These are phyloP conservation scores for Metroxylon sagu DNA, from an alignment of 176 grass and related monocot genomes.

Conservation along the genomic window DNA sequence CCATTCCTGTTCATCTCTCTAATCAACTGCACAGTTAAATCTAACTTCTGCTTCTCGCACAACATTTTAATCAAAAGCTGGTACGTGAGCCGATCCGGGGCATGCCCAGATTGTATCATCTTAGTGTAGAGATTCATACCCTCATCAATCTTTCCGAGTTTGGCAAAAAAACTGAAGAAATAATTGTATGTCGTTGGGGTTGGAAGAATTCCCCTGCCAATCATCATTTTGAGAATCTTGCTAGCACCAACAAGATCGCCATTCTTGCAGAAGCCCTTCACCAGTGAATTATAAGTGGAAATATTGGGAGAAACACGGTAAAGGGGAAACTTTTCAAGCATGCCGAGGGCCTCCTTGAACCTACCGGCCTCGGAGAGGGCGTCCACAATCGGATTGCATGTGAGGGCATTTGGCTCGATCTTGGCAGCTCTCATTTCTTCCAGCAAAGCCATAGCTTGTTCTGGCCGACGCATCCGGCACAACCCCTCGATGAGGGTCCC, in stretches of 20 bases:
- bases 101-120: slow-evolving; percentile 63
- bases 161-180: slow-evolving; percentile 62
- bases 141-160: slow-evolving; percentile 38
- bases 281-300: slow-evolving; percentile 71
- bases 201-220: slow-evolving; percentile 45
- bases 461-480: slow-evolving; percentile 54
- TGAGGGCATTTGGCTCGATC: slow-evolving; percentile 39
- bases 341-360: slow-evolving; percentile 50
- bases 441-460: slow-evolving; percentile 39
- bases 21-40: slow-evolving; percentile 52
- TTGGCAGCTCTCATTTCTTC: slow-evolving; percentile 52
- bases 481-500: slow-evolving; percentile 61
- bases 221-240: slow-evolving; percentile 59
- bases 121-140: slow-evolving; percentile 81
- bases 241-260: slow-evolving; percentile 51
- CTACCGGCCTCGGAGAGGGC: slow-evolving; percentile 43
- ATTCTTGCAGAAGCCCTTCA: slow-evolving; percentile 64
- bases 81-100: slow-evolving; percentile 42
- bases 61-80: slow-evolving; percentile 71
- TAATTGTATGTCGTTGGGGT: slow-evolving; percentile 69
- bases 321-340: slow-evolving; percentile 81
- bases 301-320: slow-evolving; percentile 59
- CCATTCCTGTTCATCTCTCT: slow-evolving; percentile 52
- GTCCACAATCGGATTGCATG: slow-evolving; percentile 73
- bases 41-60: slow-evolving; percentile 46